phyloP scores from a whole-genome alignment of 2,329 filamentous ascomycete species.

The Pleoardoris graminearum region DNA sequence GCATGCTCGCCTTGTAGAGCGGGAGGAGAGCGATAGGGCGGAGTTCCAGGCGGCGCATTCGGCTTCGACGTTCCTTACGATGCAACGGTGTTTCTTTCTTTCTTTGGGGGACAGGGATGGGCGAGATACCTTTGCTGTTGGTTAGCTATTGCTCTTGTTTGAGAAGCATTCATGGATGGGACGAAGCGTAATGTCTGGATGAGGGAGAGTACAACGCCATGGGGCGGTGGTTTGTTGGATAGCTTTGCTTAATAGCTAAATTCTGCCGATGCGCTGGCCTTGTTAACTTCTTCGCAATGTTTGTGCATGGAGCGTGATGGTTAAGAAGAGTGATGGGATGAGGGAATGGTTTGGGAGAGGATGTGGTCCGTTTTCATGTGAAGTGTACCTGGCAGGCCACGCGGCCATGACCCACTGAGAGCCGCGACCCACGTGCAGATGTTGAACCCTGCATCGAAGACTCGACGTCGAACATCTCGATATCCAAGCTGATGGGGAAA shows the following conservation, averaged over 20 bases:
- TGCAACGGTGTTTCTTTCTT: slow-evolving; percentile 39
- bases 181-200: slow-evolving; percentile 1
- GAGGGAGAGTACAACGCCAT: not conserved
- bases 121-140: slow-evolving; percentile 18
- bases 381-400: not conserved
- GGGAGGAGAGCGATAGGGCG: slow-evolving; percentile 1
- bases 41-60: slow-evolving; percentile 26
- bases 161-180: not conserved
- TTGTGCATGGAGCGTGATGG: no score
- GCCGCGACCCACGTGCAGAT: slow-evolving; percentile 1
- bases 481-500: not conserved
- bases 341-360: not conserved
- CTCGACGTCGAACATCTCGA: not conserved
- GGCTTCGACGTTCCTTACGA: slow-evolving; percentile 37
- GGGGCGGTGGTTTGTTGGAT: slow-evolving; percentile 1
- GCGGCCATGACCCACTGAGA: slow-evolving; percentile 1
- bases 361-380: not conserved
- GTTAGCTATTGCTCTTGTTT: not conserved
- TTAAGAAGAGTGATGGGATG: not conserved
- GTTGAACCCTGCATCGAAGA: not conserved
- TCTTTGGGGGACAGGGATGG: slow-evolving; percentile 22
- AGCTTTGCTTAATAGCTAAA: slow-evolving; percentile 12
- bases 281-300: not conserved
- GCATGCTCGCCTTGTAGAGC: slow-evolving; percentile 48
- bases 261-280: slow-evolving; percentile 7